Evolutionary conservation across 148 eudicot genomes (phyloP), one percentile per base, ranked within the genome.

Genomic region (Polygonum aviculare): DNA sequence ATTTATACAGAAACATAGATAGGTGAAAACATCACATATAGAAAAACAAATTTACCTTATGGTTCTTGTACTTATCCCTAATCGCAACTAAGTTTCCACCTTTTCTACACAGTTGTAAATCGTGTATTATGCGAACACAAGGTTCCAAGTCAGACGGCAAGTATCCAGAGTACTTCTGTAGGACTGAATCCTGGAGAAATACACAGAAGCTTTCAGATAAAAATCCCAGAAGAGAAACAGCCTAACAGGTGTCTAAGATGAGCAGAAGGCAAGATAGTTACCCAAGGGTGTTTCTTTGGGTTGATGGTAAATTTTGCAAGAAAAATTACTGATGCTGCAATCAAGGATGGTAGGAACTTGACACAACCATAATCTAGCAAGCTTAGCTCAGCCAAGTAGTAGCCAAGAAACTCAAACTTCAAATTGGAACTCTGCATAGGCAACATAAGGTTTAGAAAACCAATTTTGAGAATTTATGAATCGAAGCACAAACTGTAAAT

Each of bases 251-350:
- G 12, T 21, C 15, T 12, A 26, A 72, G 54, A 72, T 41, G n/a
- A 38, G n/a, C 31, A 7, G 35, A 45, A 40, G 26, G 12, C 2
- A 35, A 55, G 47, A 26, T 76, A 60, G 84, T 55, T 69, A 94
- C 98, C 98, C 98, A 94, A 16, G 97, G 98, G 80, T 89, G 88
- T 70, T 73, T 77, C 41, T 74, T 74, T 0, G 97, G 88, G 12
- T 79, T 74, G 3, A 85, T 41, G 4, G 90, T 92, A 78, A 92
- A 85, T 63, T 86, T 87, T 40, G 97, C 85, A n/a, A 94, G 89
- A 76, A 88, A 94, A n/a, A 87, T 74, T 38, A 84, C 96, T n/a
- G 98, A 84, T 57, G 97, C 98, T 22, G 98, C 91, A 69, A 95
- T 83, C 78, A 84, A 69, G 49, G 98, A 94, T 65, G 98, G 98